Base-by-base conservation (phyloP, 257 asterid species). In the Solanum tacnaense region DNA sequence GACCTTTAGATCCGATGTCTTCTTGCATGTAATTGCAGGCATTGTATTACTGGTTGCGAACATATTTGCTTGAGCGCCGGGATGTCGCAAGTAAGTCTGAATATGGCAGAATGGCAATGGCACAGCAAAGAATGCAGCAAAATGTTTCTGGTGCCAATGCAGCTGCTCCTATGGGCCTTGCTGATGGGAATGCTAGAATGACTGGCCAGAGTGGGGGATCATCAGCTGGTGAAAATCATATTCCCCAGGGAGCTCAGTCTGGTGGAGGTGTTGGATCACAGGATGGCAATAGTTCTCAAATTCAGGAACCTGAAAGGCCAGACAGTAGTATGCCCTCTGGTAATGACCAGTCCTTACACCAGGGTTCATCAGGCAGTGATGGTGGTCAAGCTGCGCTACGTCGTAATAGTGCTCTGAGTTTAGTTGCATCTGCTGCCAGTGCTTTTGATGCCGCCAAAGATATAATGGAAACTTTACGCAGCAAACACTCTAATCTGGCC, bases 371-470 rank as follows among this genome's bases (percentile, higher is more conserved):
- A 84, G 91, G 91, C 83, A 91, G 85, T 86, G 98, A 96, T 88
- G 96, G 92, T 49, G 92, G 95, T 85, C 98, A 96, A 92, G 95
- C 90, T 94, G 93, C 93, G 38, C 81, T 93, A 87, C 94, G 99
- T 90, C 98, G 98, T 88, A 93, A 91, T 88, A 91, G 93, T 91
- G 96, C 98, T 90, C 91, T 95, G 95, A 95, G 96, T 89, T 88
- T 94, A 89, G 98, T 92, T 85, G 98, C 96, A 52, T 94, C 98
- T 86, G 98, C 99, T 89, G 96, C 98, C 41, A 96, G 97, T 94
- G 99, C 99, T 75, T 97, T 97, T 88, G 99, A 97, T 90, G 98
- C 99, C 88, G 99, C 99, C 74, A 97, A 97, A 91, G 99, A 97
- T 92, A 94, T 97, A 89, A 97, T 97, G 99, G 99, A 97, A 93